Base-by-base conservation (phyloP, 805 yeast genomes). In the Myxozyma lipomycoides region DNA sequence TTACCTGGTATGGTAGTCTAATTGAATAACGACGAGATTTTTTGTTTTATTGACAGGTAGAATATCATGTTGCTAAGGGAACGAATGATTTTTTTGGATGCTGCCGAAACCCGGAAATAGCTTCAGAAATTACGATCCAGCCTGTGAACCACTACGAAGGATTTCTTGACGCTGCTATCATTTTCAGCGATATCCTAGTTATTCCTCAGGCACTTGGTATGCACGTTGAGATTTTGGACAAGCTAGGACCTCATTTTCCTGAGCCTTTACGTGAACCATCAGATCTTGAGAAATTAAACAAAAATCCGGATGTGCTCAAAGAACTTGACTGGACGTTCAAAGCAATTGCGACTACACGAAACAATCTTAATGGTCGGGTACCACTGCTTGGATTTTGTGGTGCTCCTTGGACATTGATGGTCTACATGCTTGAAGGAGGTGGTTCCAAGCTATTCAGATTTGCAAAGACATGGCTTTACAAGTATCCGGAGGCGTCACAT, bases 191-290 rank as follows among this genome's bases (percentile, higher is more conserved):
- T 67, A 93, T 93, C 61, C 74, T 93, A 52, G 98, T 93, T 35
- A 84, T 93, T 48, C 98, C 98, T 2, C 98, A 93, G 71, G 98
- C 97, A 10, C 83, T 93, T 89, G 98, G 98, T 12, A 86, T 90
- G 85, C 82, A 79, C 47, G 96, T 93, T 38, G 83, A 84, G 65
- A 91, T 93, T 95, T 73, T 87, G 39, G 98, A 93, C 52, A 93
- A 95, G 46, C 84, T 83, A 54, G 98, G 98, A 0, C 98, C 98
- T 3, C 84, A 83, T 47, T 93, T 93, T 68, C 89, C 88, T 1
- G 82, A 82, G 40, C 98, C 98, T 17, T 72, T 93, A 61, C 79
- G 97, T 65, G 71, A 71, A 2, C 86, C 86, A 3, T 77, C 73
- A 40, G 96, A 89, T 62, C 71, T 89, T 59, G 40, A 58, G 30